These are phyloP conservation scores for Yamadazyma trypodendri DNA, from an alignment of 1,139 yeast species.

Conservation along the genomic window DNA sequence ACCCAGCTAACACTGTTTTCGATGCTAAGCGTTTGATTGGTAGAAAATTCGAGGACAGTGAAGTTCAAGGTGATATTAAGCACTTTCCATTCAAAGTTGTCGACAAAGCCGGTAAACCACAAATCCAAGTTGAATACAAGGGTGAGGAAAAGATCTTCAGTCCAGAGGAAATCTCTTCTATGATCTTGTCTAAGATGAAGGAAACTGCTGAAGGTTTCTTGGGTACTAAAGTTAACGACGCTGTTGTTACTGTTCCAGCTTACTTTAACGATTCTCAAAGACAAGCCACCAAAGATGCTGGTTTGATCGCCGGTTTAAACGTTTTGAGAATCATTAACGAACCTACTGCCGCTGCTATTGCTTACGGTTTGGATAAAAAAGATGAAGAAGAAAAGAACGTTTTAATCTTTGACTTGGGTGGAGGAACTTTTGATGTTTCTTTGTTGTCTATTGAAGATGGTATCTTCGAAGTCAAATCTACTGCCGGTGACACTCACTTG, in stretches of 20 bases:
- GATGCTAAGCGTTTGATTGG: constrained; percentile 98
- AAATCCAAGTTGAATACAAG: constrained; percentile 89
- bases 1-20: constrained; percentile 95
- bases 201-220: constrained; percentile 96
- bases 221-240: constrained; percentile 91
- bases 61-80: constrained; percentile 94
- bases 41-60: constrained; percentile 86
- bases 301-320: constrained; percentile 96
- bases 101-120: constrained; percentile 83
- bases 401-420: constrained; percentile 92
- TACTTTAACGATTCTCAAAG: constrained; percentile 97
- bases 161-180: constrained; percentile 96
- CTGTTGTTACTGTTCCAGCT: constrained; percentile 96
- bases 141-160: constrained; percentile 93
- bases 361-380: constrained; percentile 97
- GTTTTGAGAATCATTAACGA: constrained; percentile 96
- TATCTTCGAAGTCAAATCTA: constrained; percentile 94
- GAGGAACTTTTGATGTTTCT: constrained; percentile 98
- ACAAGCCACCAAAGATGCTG: constrained; percentile 98
- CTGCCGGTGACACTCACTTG: constrained; percentile 98
- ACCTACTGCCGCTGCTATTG: constrained; percentile 98
- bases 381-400: constrained; percentile 84
- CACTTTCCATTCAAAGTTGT: constrained; percentile 96
- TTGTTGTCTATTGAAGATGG: constrained; percentile 91
- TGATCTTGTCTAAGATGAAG: constrained; percentile 97